Conservation (phyloP, 1,284 basidiomycete species). For the Trichosporon ovoides region DNA sequence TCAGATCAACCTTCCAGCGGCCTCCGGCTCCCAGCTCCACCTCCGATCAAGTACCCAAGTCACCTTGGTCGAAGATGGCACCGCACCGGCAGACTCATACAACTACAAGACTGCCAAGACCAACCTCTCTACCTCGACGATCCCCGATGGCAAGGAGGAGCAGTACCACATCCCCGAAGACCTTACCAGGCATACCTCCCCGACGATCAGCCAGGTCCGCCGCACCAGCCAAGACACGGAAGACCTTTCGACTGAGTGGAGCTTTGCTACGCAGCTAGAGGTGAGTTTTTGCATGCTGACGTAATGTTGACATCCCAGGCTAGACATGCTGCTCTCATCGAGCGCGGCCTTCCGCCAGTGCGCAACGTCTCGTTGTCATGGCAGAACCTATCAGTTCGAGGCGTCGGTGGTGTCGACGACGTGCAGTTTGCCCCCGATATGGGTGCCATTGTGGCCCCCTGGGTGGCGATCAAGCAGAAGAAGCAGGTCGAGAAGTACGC, state of each 20-base stretch:
- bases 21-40: neutral
- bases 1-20: neutral
- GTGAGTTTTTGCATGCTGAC: neutral
- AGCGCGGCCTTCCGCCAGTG: conserved; percentile 9
- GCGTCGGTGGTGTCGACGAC: conserved; percentile 36
- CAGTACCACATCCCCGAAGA: neutral
- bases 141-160: neutral
- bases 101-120: neutral
- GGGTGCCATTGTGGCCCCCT: conserved; percentile 34
- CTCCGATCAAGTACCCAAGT: conserved; percentile 2
- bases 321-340: conserved; percentile 9
- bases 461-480: conserved; percentile 32
- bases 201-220: neutral
- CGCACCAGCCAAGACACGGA: neutral
- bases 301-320: neutral
- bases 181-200: neutral
- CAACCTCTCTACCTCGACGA: neutral
- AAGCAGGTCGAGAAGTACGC: conserved; percentile 25
- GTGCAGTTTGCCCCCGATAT: conserved; percentile 38
- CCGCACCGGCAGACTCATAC: neutral
- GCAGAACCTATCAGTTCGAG: conserved; percentile 35
- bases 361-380: conserved; percentile 30
- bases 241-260: neutral
- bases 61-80: neutral
- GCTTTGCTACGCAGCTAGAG: conserved; percentile 1